Evolutionary conservation across 2,329 filamentous ascomycete genomes (phyloP), one percentile per base, ranked within the genome.

Genomic region (Xylariaceae sp.): DNA sequence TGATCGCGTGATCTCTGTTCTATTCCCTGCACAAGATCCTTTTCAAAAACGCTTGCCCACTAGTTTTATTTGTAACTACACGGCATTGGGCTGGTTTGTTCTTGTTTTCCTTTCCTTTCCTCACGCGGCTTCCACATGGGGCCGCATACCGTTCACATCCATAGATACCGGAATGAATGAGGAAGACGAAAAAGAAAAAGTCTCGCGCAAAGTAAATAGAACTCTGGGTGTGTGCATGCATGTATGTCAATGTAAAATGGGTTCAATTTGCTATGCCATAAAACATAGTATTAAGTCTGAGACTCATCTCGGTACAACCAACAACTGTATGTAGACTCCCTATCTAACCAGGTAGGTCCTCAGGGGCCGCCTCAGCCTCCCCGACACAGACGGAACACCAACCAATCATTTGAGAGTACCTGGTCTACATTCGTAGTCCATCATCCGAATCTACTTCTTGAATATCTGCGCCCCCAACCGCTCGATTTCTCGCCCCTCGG

Each of bases 401-500:
- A 37, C 14, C 5, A 37, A 16, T 10, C 32, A 37, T 12, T 37
- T 12, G 6, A 12, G 6, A 12, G 14, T 29, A n/a, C 10, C 26
- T 29, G 6, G 32, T 37, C 32, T 12, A 14, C 32, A 12, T 37
- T 37, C 32, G 12, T 37, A 16, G 3, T 14, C 12, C 32, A 37
- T 29, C 41, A 51, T 53, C 21, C 40, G 18, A 23, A 20, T 19
- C 50, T 69, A 79, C 62, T 72, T 76, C 74, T 78, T 85, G 66
- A 87, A 84, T 20, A 77, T 79, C 12, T 76, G 82, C 61, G 89
- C 82, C 64, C 83, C 83, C 49, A 97, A 77, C 66, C 89, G 83
- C 75, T 97, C 92, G 73, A 98, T 90, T 74, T 98, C 93, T 60
- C 85, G 75, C 2, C 81, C 84, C 60, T 89, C 86, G 20, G 82